phyloP scores from a whole-genome alignment of 2,329 filamentous ascomycete genomes.

The Fusarium mundagurra region DNA sequence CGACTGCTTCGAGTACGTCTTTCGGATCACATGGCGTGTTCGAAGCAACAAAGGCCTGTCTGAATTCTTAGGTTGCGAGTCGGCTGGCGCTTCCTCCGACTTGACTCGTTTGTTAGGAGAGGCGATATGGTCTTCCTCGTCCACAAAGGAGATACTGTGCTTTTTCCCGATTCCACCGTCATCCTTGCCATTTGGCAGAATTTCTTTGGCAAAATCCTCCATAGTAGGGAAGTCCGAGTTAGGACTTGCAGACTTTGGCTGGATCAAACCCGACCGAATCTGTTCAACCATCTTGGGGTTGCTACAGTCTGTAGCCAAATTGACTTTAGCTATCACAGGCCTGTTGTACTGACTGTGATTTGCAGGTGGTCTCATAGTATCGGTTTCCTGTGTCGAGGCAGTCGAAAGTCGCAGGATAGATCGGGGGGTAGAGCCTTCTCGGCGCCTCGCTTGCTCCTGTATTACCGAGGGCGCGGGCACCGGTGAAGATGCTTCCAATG shows the following conservation, averaged over 20 bases:
- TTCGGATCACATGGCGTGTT: not conserved
- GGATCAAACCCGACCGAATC: constrained; percentile 42
- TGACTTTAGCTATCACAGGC: constrained; percentile 24
- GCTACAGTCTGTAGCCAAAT: not conserved
- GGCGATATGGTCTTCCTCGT: not conserved
- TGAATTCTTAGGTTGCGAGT: not conserved
- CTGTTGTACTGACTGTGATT: constrained; percentile 41
- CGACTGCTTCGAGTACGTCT: constrained; percentile 16
- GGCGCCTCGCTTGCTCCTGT: constrained; percentile 50
- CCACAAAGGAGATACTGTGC: not conserved
- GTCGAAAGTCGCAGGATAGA: constrained; percentile 49
- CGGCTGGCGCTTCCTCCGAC: not conserved
- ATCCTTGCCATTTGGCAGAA: not conserved
- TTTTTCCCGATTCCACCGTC: not conserved
- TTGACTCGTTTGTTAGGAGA: constrained; percentile 26
- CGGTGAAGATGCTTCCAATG: constrained; percentile 28
- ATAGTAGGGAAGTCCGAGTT: constrained; percentile 38
- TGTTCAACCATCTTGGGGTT: constrained; percentile 41
- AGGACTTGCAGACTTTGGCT: not conserved
- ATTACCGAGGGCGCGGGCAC: constrained; percentile 46
- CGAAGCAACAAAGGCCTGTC: not conserved
- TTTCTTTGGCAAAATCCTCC: constrained; percentile 40
- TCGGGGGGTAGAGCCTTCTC: constrained; percentile 43
- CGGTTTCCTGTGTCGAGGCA: constrained; percentile 15
- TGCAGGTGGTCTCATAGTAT: not conserved